These are phyloP conservation scores for Bolboschoenus planiculmis DNA, from an alignment of 176 grass and related monocot genomes.

Conservation along the genomic window DNA sequence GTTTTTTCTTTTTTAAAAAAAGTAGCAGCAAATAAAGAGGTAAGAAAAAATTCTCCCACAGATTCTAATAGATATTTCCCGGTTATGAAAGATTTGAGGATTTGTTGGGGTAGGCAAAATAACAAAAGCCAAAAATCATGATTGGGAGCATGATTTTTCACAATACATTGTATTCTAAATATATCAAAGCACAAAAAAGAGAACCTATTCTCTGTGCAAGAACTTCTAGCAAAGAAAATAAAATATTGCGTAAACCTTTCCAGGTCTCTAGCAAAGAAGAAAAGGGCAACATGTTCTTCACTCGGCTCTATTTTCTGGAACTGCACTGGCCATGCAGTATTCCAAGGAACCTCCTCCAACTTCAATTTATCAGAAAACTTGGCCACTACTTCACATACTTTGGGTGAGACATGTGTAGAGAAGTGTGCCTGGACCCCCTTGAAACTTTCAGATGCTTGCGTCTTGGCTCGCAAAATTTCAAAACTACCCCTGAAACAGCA, in stretches of 20 bases:
- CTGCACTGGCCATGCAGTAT: constrained; percentile 57
- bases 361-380: constrained; percentile 61
- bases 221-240: constrained; percentile 7
- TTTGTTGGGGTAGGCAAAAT: neutral
- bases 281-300: constrained; percentile 84
- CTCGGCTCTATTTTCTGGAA: constrained; percentile 53
- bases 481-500: constrained; percentile 72
- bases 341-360: constrained; percentile 56
- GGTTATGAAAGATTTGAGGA: neutral
- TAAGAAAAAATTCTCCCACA: neutral
- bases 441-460: constrained; percentile 33
- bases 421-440: constrained; percentile 89
- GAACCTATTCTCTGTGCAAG: constrained; percentile 17
- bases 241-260: constrained; percentile 50
- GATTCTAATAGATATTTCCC: neutral
- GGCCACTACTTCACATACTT: constrained; percentile 52
- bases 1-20: no score
- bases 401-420: constrained; percentile 53
- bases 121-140: neutral
- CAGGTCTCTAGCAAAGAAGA: constrained; percentile 93
- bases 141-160: neutral
- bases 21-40: no score
- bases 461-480: constrained; percentile 60
- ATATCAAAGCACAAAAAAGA: neutral
- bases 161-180: neutral